Conservation (phyloP, 2,329 filamentous ascomycete species). For the Botrytis hyacinthi region DNA sequence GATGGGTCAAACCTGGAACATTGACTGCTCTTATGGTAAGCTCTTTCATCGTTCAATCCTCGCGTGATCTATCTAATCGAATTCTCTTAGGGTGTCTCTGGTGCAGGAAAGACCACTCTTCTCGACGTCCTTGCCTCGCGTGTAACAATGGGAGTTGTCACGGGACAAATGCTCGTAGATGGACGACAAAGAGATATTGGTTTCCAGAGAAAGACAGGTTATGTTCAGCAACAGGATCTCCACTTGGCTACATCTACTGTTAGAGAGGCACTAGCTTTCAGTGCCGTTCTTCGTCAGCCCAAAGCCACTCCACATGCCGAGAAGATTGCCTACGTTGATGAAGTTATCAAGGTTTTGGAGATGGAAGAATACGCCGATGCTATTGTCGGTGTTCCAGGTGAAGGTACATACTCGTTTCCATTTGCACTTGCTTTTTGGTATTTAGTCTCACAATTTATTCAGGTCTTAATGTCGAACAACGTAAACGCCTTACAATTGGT, state of each 20-base stretch:
- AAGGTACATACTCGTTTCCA: constrained; percentile 46
- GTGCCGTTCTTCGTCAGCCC: constrained; percentile 80
- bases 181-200: constrained; percentile 68
- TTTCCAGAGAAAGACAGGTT: constrained; percentile 90
- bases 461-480: constrained; percentile 67
- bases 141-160: constrained; percentile 84
- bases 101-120: constrained; percentile 92
- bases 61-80: background rate
- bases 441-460: background rate
- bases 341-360: constrained; percentile 85
- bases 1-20: constrained; percentile 91
- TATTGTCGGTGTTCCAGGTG: constrained; percentile 83
- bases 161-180: constrained; percentile 73
- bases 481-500: constrained; percentile 83
- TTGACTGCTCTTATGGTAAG: constrained; percentile 75
- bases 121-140: constrained; percentile 83
- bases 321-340: constrained; percentile 83
- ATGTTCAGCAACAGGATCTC: constrained; percentile 71
- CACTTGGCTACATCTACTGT: constrained; percentile 83
- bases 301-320: constrained; percentile 68
- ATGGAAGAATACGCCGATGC: constrained; percentile 91
- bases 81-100: constrained; percentile 46
- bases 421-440: background rate
- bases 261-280: constrained; percentile 83
- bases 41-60: background rate